A percentile compares a stretch with the other conserved stretches of the same genome.
phyloP scores from a whole-genome alignment of 176 grass and related monocot genomes.

The Avena atlantica region DNA sequence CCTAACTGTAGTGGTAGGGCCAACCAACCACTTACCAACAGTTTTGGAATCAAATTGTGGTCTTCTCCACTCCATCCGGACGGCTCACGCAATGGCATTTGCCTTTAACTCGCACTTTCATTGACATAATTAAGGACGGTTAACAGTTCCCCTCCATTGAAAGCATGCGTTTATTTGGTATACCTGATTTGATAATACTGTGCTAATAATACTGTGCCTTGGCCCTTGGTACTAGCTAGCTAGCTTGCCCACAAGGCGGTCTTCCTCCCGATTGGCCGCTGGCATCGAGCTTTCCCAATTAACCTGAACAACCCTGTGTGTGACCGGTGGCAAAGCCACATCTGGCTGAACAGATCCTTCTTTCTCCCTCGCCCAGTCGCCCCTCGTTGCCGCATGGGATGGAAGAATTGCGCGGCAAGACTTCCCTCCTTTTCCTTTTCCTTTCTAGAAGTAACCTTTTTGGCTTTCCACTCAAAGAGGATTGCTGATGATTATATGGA shows the following conservation, averaged over 20 bases:
- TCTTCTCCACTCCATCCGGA: not conserved
- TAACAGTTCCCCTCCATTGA: not conserved
- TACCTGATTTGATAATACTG: not conserved
- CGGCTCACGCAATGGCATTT: not conserved
- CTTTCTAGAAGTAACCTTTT: conserved; percentile 40
- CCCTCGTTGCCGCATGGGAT: not conserved
- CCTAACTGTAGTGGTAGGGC: not conserved
- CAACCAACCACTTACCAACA: conserved; percentile 7
- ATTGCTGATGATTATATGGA: conserved; percentile 28
- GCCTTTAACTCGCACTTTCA: not conserved
- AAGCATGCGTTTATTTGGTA: not conserved
- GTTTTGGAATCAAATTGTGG: not conserved
- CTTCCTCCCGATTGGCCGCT: conserved; percentile 12
- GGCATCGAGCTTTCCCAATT: not conserved
- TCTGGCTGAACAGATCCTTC: not conserved
- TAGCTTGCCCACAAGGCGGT: not conserved
- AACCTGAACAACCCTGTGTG: conserved; percentile 25
- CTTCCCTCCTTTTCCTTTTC: conserved; percentile 33
- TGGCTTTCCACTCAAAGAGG: conserved; percentile 24
- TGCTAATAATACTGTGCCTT: no score
- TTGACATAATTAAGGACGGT: not conserved
- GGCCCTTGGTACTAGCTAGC: not conserved
- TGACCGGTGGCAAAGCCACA: conserved; percentile 18
- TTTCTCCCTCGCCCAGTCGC: not conserved
- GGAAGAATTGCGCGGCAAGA: conserved; percentile 43